phyloP scores from a whole-genome alignment of 805 yeast species.

The Yamadazyma nakazawae region DNA sequence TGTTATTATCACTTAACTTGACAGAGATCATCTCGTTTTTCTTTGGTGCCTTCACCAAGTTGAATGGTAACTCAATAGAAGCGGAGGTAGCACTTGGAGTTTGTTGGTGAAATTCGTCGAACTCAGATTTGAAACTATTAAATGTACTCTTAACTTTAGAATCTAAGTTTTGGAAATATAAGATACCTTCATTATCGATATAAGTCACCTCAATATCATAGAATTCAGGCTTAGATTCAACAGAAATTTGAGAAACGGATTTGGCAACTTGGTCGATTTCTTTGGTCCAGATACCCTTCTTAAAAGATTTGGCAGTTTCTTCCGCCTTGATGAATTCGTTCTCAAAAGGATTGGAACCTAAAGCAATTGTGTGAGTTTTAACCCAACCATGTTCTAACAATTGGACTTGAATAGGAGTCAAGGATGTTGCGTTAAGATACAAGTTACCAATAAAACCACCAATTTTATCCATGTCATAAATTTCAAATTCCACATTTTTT shows the following conservation, averaged over 20 bases:
- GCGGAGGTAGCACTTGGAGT: conserved; percentile 32
- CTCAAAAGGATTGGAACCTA: conserved; percentile 53
- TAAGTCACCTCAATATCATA: conserved; percentile 55
- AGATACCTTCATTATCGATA: conserved; percentile 38
- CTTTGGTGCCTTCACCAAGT: conserved; percentile 42
- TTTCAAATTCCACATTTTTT: conserved; percentile 68
- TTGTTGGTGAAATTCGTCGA: conserved; percentile 44
- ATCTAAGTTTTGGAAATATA: conserved; percentile 46
- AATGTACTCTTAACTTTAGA: conserved; percentile 35
- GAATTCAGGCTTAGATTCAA: conserved; percentile 39
- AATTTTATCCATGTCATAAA: conserved; percentile 66
- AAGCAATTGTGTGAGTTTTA: conserved; percentile 62
- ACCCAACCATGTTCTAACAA: conserved; percentile 64
- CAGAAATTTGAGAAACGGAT: conserved; percentile 3
- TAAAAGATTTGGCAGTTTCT: conserved; percentile 51
- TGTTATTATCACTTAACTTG: conserved; percentile 48
- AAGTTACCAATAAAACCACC: conserved; percentile 81
- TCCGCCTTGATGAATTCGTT: conserved; percentile 59
- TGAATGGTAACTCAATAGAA: conserved; percentile 38
- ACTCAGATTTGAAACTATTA: conserved; percentile 42
- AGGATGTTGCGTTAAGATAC: conserved; percentile 46
- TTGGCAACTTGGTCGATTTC: conserved; percentile 21
- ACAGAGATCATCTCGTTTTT: conserved; percentile 59
- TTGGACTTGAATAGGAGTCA: conserved; percentile 52
- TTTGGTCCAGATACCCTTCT: conserved; percentile 70